Base-by-base conservation (phyloP, 1,284 basidiomycete species). In the Termitomyces sp. region DNA sequence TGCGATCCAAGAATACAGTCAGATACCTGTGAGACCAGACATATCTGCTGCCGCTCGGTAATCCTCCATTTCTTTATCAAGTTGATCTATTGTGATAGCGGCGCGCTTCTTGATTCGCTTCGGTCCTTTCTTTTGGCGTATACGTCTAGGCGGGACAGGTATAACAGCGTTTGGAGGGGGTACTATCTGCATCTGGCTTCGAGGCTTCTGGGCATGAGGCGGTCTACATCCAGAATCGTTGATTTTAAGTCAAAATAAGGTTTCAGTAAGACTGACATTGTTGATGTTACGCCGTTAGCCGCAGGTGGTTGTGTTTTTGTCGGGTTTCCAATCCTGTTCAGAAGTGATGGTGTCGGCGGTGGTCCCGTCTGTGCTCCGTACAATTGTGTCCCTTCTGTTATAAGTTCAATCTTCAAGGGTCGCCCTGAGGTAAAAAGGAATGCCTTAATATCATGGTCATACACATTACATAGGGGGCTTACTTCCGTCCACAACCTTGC, bases 401-500 rank as follows among this genome's bases (percentile, higher is more conserved):
- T 72, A 19, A 88, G 71, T 65, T 89, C 86, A 55, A 89, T 84
- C 64, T 83, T 84, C 52, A 89, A 80, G 4, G 82, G 81, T 50
- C 81, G 77, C 58, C 81, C 86, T 88, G 33, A 31, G 30, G 41
- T 19, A 43, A 33, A 36, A 36, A 13, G 24, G 39, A 26, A 48
- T 33, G 17, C 44, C n/a, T 43, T 12, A 46, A 56, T 40, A 42
- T 53, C 1, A 33, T 17, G 26, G 13, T 24, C 0, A 34, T 12
- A 13, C 8, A 42, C 28, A 36, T 30, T 38, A 17, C 13, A 19
- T 31, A 28, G 26, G 13, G 40, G 38, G 80, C 86, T 73, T 60
- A 90, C 87, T 79, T 54, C 83, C 84, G 64, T 90, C 87, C 15
- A 90, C 80, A 53, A 88, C 78, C 69, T 88, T 88, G 46, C 84